These are phyloP conservation scores for Pulveroboletus sp. DNA, from an alignment of 768 basidiomycete species.

Conservation along the genomic window DNA sequence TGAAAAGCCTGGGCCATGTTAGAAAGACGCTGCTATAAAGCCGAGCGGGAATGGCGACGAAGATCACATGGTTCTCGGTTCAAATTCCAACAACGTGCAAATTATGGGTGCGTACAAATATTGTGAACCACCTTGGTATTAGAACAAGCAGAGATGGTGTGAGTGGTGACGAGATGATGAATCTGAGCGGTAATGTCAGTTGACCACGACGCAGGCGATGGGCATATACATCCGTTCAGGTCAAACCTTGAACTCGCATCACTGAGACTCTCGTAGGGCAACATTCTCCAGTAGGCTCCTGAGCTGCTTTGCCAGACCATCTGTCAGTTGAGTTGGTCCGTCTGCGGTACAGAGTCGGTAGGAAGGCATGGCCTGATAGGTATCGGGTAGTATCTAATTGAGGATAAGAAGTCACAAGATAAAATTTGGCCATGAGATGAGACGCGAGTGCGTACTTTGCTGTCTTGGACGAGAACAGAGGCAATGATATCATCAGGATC, in stretches of 20 bases:
- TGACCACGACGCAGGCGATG: neutral
- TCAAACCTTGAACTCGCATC: neutral
- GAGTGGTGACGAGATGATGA: no score
- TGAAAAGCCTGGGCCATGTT: no score
- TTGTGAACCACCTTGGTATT: neutral
- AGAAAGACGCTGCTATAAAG: no score
- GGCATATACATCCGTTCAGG: neutral
- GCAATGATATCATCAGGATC: slow-evolving; percentile 85
- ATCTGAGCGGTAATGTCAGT: neutral
- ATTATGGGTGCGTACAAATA: neutral
- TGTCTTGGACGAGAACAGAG: slow-evolving; percentile 67
- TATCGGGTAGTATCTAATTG: slow-evolving; percentile 59
- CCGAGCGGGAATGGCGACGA: no score
- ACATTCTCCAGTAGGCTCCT: slow-evolving; percentile 34
- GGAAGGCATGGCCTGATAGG: slow-evolving; percentile 82
- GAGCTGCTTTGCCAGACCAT: slow-evolving; percentile 57
- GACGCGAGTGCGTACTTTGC: slow-evolving; percentile 45
- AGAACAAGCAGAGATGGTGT: neutral
- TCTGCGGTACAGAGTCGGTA: slow-evolving; percentile 79
- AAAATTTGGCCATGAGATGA: neutral
- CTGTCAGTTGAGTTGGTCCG: slow-evolving; percentile 66
- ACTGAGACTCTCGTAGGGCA: slow-evolving; percentile 30
- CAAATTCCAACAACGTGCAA: neutral
- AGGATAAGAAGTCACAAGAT: neutral
- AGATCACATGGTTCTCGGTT: neutral